phyloP scores from a whole-genome alignment of 805 yeast species.

The Lipomyces lipofer region DNA sequence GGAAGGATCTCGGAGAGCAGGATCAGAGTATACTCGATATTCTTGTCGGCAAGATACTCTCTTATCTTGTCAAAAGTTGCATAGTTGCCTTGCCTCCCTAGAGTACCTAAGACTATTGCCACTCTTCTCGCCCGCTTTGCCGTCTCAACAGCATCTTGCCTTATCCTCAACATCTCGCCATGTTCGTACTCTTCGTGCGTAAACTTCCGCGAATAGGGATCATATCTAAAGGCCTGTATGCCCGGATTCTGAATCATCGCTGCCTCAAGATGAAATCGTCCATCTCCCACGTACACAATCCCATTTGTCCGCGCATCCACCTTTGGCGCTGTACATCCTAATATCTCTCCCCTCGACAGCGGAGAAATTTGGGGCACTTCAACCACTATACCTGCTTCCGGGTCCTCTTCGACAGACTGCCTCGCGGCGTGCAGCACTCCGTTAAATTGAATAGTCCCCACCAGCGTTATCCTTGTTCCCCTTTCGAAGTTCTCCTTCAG shows the following conservation, averaged over 20 bases:
- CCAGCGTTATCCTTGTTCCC: constrained; percentile 73
- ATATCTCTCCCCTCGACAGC: constrained; percentile 89
- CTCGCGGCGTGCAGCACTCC: constrained; percentile 84
- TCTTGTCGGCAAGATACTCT: constrained; percentile 50
- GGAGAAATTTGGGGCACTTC: constrained; percentile 92
- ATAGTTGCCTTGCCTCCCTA: constrained; percentile 93
- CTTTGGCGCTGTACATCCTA: constrained; percentile 93
- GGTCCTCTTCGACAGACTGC: constrained; percentile 49
- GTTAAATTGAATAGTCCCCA: constrained; percentile 96
- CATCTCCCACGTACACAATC: constrained; percentile 93
- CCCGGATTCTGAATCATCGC: constrained; percentile 97
- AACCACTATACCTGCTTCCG: constrained; percentile 50
- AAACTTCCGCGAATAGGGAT: constrained; percentile 90
- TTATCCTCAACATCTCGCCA: constrained; percentile 69
- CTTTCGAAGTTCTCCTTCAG: constrained; percentile 63
- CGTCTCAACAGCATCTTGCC: constrained; percentile 68
- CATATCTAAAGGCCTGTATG: constrained; percentile 89
- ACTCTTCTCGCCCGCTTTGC: constrained; percentile 58
- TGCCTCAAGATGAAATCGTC: constrained; percentile 90
- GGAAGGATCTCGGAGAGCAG: constrained; percentile 93
- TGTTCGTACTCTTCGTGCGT: constrained; percentile 89
- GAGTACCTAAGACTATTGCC: constrained; percentile 86
- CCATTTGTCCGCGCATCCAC: constrained; percentile 55
- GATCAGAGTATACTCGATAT: constrained; percentile 73
- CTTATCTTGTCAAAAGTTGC: constrained; percentile 71